Conservation (phyloP, 495 filamentous ascomycete genomes). For the Apodospora peruviana region DNA sequence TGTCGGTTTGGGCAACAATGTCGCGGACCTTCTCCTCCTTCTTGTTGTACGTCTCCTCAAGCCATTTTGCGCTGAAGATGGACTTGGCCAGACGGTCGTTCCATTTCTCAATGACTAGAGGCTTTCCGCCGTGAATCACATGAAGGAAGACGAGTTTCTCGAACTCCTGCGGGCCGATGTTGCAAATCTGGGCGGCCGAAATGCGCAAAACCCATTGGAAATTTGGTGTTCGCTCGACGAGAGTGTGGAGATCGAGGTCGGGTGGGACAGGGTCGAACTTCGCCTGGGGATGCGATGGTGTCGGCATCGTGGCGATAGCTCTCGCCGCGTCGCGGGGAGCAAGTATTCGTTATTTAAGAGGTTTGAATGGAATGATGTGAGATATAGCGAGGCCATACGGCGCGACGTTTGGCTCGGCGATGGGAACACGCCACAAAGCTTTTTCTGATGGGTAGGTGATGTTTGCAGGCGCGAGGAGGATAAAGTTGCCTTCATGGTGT, state of each 20-base stretch:
- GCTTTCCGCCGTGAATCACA: conserved; percentile 77
- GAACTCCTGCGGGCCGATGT: conserved; percentile 65
- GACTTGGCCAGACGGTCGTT: conserved; percentile 56
- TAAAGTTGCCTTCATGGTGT: no score
- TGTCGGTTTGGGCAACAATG: conserved; percentile 59
- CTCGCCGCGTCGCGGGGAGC: not conserved
- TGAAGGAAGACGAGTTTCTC: conserved; percentile 73
- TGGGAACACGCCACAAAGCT: no score
- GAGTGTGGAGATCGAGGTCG: conserved; percentile 63
- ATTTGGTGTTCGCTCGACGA: conserved; percentile 73
- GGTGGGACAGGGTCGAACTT: conserved; percentile 82
- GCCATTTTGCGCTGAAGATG: conserved; percentile 76
- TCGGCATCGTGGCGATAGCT: conserved; percentile 52
- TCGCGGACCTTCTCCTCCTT: conserved; percentile 78
- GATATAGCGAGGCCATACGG: no score
- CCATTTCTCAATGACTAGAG: conserved; percentile 86
- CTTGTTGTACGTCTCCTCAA: conserved; percentile 62
- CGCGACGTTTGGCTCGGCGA: no score
- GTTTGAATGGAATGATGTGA: no score
- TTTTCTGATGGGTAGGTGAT: no score
- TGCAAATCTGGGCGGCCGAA: conserved; percentile 64
- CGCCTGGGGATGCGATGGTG: conserved; percentile 58
- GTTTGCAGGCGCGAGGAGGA: no score
- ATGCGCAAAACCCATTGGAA: conserved; percentile 79
- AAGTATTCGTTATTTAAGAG: no score